Conservation (phyloP, 306 rosid species). For the Pyrus bretschneideri region DNA sequence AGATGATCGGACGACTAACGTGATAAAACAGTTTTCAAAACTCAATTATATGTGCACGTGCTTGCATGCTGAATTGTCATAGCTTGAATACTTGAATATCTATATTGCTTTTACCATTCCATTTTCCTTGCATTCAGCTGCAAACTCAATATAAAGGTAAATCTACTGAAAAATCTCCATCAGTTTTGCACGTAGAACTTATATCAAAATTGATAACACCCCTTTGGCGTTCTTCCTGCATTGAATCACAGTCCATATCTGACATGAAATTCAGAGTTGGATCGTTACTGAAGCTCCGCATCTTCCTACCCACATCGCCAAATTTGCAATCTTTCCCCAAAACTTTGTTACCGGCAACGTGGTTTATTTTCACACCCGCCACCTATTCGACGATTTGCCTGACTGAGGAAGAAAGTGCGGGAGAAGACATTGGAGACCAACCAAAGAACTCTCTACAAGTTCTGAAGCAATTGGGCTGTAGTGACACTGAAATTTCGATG, state of each 20-base stretch:
- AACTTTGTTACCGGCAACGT: not conserved
- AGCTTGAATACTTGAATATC: not conserved
- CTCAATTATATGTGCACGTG: too few species aligned
- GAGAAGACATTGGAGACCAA: constrained; percentile 6
- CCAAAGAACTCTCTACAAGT: constrained; percentile 29
- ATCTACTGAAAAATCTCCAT: not conserved
- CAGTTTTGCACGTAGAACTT: too few species aligned
- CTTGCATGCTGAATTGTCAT: too few species aligned
- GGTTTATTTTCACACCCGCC: constrained; percentile 25
- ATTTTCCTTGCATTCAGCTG: not conserved
- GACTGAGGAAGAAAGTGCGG: constrained; percentile 12
- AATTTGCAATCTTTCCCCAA: not conserved
- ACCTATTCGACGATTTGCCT: constrained; percentile 51
- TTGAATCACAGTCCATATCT: not conserved
- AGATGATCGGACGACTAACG: too few species aligned
- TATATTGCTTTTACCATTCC: not conserved
- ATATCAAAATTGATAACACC: not conserved
- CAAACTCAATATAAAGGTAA: not conserved
- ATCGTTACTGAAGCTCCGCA: constrained; percentile 29
- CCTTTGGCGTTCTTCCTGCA: not conserved
- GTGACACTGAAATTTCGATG: constrained; percentile 33
- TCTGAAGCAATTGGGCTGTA: constrained; percentile 65
- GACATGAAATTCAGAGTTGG: constrained; percentile 20
- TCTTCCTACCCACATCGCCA: constrained; percentile 15
- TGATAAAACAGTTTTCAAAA: not conserved